Conservation (phyloP, 257 asterid species). For the Prunella vulgaris region DNA sequence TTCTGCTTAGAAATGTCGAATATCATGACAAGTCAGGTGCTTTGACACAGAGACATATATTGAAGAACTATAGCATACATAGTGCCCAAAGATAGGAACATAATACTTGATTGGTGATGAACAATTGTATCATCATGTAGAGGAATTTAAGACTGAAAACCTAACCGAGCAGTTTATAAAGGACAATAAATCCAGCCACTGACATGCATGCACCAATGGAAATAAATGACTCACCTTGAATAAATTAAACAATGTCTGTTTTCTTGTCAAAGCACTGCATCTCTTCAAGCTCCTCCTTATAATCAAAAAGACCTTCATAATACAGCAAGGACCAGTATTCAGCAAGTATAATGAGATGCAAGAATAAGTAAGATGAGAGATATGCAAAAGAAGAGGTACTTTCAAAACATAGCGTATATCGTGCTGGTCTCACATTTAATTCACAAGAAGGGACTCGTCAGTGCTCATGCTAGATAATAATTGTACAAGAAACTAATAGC, state of each 20-base stretch:
- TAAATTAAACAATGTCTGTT: constrained; percentile 80
- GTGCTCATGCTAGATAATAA: background rate
- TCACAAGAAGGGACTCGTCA: background rate
- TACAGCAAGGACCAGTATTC: constrained; percentile 23
- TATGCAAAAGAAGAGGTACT: background rate
- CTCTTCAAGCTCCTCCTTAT: constrained; percentile 93
- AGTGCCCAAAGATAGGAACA: background rate
- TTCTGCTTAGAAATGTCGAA: background rate
- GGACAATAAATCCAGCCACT: constrained; percentile 2
- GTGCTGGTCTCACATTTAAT: constrained; percentile 5
- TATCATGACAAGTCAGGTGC: background rate
- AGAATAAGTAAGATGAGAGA: background rate
- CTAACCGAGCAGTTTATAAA: background rate
- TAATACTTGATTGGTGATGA: background rate
- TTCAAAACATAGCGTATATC: background rate
- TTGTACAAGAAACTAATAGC: background rate
- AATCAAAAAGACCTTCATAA: constrained; percentile 68
- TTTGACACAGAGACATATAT: background rate
- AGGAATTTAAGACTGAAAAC: background rate
- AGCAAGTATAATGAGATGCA: constrained; percentile 9
- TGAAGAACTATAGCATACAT: background rate
- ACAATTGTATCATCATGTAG: background rate
- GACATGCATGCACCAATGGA: background rate
- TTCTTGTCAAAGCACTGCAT: constrained; percentile 91
- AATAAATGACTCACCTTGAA: constrained; percentile 61